Base-by-base conservation (phyloP, 305 asterid genomes). In the Solanum hybrid region DNA sequence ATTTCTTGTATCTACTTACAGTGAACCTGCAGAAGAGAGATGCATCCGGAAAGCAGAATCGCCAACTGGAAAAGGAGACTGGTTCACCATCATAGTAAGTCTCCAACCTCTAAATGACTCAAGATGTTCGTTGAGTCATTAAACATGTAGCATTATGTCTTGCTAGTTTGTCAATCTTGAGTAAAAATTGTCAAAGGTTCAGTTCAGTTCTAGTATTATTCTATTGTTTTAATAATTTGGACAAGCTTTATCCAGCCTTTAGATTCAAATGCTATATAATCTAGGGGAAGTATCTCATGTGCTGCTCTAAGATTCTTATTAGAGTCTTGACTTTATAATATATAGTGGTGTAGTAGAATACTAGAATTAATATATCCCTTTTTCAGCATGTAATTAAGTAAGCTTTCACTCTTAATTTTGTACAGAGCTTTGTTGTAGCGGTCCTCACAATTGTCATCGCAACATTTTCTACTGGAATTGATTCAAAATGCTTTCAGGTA, bases 401-500 rank as follows among this genome's bases (percentile, higher is more conserved):
- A 56, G 9, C 24, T 76, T 64, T 81, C 35, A 22, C 19, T 31
- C 40, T 87, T 89, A 40, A 86, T 89, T 45, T 88, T 86, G 90
- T 36, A n/a, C 93, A 93, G 95, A 93, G 95, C 88, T 93, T 93
- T 88, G 90, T 93, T 71, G 92, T 93, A n/a, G 95, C 95, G 1
- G 94, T 93, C 81, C 90, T 92, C 5, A 92, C 95, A 27, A 92
- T 93, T 34, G 95, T 93, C 12, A 90, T 93, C n/a, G 95, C 95
- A 9, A 93, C 95, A 45, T 93, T 93, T 88, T 92, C 95, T 9
- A 93, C 95, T 1, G 95, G 95, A 86, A 92, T 92, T 35, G 94
- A 92, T 88, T 92, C 95, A 42, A 90, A 92, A 91, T 91, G 94
- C 90, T 93, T 93, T 90, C 95, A 93, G 95, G 95, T 93, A 77